Conservation (phyloP, 1,139 yeast species). For the Spathaspora sp. region DNA sequence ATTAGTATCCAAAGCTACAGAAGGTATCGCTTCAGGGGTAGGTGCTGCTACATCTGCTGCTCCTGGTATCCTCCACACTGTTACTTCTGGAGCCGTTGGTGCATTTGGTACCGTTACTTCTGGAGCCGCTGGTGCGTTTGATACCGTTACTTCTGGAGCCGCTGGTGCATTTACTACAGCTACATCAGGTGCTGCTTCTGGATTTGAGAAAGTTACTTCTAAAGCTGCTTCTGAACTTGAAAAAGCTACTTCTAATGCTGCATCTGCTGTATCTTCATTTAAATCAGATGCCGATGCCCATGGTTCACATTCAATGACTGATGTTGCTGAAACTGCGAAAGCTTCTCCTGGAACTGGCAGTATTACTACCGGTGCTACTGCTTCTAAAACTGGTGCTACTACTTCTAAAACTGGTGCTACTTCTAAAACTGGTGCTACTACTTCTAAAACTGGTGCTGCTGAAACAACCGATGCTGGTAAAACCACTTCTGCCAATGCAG, state of each 20-base stretch:
- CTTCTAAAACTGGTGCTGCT: background rate
- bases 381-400: background rate
- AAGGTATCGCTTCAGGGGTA: background rate
- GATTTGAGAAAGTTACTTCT: conserved; percentile 10
- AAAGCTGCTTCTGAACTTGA: conserved; percentile 10
- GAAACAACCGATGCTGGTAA: conserved; percentile 1
- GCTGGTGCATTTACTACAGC: background rate
- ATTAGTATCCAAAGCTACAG: background rate
- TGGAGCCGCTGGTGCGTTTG: conserved; percentile 4
- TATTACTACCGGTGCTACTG: too few species aligned
- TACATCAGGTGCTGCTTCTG: conserved; percentile 2
- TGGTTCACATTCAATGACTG: conserved; percentile 20
- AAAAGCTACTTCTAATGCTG: conserved; percentile 16
- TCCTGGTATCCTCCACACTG: too few species aligned
- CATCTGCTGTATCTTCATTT: conserved; percentile 12
- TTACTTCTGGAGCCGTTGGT: conserved; percentile 10
- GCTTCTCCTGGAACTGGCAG: too few species aligned
- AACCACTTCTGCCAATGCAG: conserved; percentile 4
- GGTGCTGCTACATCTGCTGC: conserved; percentile 13
- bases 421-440: background rate
- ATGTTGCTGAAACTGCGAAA: background rate
- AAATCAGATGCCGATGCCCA: conserved; percentile 12
- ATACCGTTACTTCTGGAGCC: conserved; percentile 19
- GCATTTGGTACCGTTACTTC: conserved; percentile 11
- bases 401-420: conserved; percentile 1